Evolutionary conservation across 1,284 basidiomycete species (phyloP).

Genomic region (Puccinia polysora): DNA sequence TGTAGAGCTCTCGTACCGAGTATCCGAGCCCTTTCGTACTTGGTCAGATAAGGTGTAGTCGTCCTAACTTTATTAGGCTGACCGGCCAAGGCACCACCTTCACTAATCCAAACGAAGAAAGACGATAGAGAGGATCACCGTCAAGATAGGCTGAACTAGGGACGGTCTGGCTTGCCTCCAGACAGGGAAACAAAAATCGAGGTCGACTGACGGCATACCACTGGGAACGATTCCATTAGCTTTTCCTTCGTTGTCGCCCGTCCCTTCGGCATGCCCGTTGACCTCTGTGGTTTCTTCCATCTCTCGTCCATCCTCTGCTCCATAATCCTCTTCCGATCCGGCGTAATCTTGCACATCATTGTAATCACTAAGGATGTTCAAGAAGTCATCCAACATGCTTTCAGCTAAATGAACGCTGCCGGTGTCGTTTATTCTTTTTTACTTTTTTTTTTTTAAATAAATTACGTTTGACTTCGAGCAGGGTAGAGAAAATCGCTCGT

Average conservation of each 20-base stretch:
- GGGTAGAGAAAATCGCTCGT: neutral
- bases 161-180: neutral
- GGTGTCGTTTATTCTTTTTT: no score
- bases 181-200: neutral
- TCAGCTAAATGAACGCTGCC: neutral
- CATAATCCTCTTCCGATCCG: constrained; percentile 35
- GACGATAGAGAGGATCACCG: neutral
- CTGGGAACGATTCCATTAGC: constrained; percentile 25
- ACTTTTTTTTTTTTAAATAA: no score
- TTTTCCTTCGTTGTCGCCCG: neutral
- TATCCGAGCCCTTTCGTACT: constrained; percentile 96
- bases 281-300: constrained; percentile 15
- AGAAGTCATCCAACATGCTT: neutral
- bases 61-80: constrained; percentile 79
- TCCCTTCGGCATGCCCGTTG: neutral
- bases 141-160: neutral
- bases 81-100: constrained; percentile 15
- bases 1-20: constrained; percentile 97
- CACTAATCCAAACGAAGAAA: neutral
- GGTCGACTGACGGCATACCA: constrained; percentile 10
- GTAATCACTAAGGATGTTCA: constrained; percentile 3
- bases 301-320: constrained; percentile 10
- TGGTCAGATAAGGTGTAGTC: constrained; percentile 97
- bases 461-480: neutral
- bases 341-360: constrained; percentile 15